Evolutionary conservation across 148 eudicot genomes (phyloP), one percentile per base, ranked within the genome.

Genomic region (Chenopodium berlandieri): DNA sequence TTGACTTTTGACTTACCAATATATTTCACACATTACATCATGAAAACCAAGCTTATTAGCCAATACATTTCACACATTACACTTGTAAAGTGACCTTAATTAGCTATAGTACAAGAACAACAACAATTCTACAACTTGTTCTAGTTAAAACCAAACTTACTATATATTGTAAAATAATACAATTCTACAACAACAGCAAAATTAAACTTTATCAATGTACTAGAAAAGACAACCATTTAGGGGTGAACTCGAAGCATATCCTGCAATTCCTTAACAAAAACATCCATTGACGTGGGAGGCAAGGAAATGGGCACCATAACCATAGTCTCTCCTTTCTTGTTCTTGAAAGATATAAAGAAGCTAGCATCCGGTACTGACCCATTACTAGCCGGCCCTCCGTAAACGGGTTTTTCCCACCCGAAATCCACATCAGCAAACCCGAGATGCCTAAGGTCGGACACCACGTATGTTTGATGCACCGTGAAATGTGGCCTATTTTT

Each of bases 341-440:
- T 82, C 77, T 76, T 79, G 32, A 79, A 82, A 2, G 82, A 58
- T 5, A 85, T 82, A 12, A 82, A 82, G 80, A 73, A 85, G 40
- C 85, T 83, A 11, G 82, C 82, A 81, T 83, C 76, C 0, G 88
- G 84, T 1, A 86, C 22, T 0, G 81, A 80, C 31, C 84, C 86
- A 44, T 83, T 80, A 78, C 82, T 78, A 1, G 83, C 83, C 22
- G 86, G 86, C 20, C 88, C 88, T 0, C 82, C 86, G 3, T 76
- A 86, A 32, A 77, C 34, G 32, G 86, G 84, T 25, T 83, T 86
- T 0, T 84, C 88, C 88, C 88, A 86, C 54, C 88, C 88, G 13
- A 86, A 86, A 69, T 86, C 86, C 1, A 46, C 75, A 0, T 83
- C 85, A 0, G 75, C 40, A 48, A 86, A 86, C 25, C 88, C 88